Base-by-base conservation (phyloP, 305 asterid genomes). In the Plantago rigida region DNA sequence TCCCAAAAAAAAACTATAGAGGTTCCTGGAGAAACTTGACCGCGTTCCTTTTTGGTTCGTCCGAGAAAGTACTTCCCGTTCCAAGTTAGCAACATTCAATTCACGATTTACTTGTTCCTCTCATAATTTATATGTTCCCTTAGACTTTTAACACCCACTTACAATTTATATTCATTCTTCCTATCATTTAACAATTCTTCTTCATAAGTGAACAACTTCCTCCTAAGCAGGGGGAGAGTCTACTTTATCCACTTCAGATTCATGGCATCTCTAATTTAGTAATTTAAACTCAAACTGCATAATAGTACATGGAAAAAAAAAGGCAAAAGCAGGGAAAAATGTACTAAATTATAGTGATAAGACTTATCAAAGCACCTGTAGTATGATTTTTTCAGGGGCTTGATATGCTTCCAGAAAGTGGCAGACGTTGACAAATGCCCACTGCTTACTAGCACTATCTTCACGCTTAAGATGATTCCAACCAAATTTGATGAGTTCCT, bases 401-500 rank as follows among this genome's bases (percentile, higher is more conserved):
- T 93, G 99, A 79, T 93, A 93, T 5, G 99, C 99, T 84, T 93
- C 99, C 80, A 93, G 71, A 70, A 93, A 93, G 85, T 93, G 99
- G 77, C 99, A 93, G 51, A 93, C 99, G 74, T 93, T 93, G 71
- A 93, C 99, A 83, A 93, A 93, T 46, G 99, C 99, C 99, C 99
- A 93, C 83, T 93, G 99, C 79, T 93, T 93, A 71, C 99, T 93
- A 59, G 97, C 96, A 82, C 97, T 89, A 64, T 93, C 99, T 80
- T 93, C 99, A 10, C 99, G 96, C 78, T 93, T 93, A 66, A 93
- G 97, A 78, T 93, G 99, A 76, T 93, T 93, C 99, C 99, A 93
- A 58, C 99, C 99, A 77, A 93, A 89, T 77, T 93, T 89, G 45
- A 89, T 89, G 69, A 89, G 96, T 75, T 93, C 99, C 75, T 93